Evolutionary conservation across 2,329 filamentous ascomycete genomes (phyloP).

Genomic region (Cordyceps militaris): DNA sequence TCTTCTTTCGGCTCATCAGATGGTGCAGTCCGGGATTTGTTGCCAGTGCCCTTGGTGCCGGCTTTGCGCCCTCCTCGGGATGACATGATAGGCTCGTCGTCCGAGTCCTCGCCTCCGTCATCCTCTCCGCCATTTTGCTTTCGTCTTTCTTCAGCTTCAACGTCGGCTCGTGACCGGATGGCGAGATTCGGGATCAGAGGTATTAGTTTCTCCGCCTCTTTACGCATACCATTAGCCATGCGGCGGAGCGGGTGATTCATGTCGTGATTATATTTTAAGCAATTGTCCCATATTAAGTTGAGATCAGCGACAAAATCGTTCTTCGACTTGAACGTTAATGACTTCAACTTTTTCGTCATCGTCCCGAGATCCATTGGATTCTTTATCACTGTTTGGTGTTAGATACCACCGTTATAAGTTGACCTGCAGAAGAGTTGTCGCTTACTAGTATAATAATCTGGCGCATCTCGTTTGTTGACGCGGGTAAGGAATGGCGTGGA

Average conservation of each 20-base stretch:
- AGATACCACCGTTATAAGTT: slow-evolving; percentile 20
- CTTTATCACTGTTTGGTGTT: slow-evolving; percentile 64
- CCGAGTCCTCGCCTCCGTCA: slow-evolving; percentile 81
- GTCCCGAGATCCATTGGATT: slow-evolving; percentile 95
- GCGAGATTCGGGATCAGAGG: slow-evolving; percentile 89
- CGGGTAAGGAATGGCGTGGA: slow-evolving; percentile 91
- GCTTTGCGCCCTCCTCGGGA: slow-evolving; percentile 82
- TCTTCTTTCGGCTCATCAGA: slow-evolving; percentile 63
- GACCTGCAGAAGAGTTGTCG: slow-evolving; percentile 17
- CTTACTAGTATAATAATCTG: slow-evolving; percentile 88
- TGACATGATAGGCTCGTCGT: slow-evolving; percentile 97
- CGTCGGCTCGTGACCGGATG: slow-evolving; percentile 85
- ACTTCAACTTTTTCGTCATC: slow-evolving; percentile 97
- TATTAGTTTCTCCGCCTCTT: slow-evolving; percentile 93
- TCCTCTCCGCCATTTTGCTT: slow-evolving; percentile 80
- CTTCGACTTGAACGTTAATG: slow-evolving; percentile 75
- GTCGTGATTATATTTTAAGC: slow-evolving; percentile 89
- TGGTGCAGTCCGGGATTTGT: slow-evolving; percentile 68
- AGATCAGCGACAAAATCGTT: slow-evolving; percentile 90
- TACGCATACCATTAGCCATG: slow-evolving; percentile 93
- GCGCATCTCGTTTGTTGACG: slow-evolving; percentile 94
- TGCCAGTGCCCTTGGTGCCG: slow-evolving; percentile 61
- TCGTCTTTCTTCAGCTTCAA: slow-evolving; percentile 79
- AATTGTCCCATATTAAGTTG: slow-evolving; percentile 95
- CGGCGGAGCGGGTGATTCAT: slow-evolving; percentile 80